Evolutionary conservation across 495 filamentous ascomycete species (phyloP), one percentile per base, ranked within the genome.

Genomic region (Monascus purpureus): DNA sequence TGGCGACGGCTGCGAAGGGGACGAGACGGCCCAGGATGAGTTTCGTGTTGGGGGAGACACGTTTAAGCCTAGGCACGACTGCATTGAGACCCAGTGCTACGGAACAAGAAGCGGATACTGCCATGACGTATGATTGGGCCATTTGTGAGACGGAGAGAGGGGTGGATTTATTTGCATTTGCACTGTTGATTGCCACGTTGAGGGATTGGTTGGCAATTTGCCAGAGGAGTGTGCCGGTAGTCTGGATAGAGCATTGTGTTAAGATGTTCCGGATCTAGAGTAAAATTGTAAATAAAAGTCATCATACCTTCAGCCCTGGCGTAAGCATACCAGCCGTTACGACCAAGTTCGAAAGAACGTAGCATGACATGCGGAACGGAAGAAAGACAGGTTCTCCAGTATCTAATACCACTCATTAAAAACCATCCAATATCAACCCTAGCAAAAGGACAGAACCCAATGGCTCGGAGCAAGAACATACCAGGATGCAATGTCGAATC

Each of bases 261-360:
- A 29, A 15, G 14, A n/a, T 5, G 12, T 11, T 28, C 12, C 25
- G 13, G 25, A 28, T 35, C n/a, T n/a, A n/a, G n/a, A n/a, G n/a
- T n/a, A n/a, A n/a, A n/a, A n/a, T n/a, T n/a, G n/a, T n/a, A n/a
- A n/a, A n/a, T n/a, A n/a, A n/a, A 35, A 17, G 8, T 37, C 8
- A 43, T 34, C 62, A 13, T 62, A 80, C 77, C 40, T 68, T 55
- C 16, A 90, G 67, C 5, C 80, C 78, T 0, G 90, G 90, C 14
- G 86, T 90, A 32, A 97, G 75, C 92, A 96, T 97, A 46, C 92
- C 90, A 3, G 77, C 92, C n/a, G 90, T 97, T 32, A 96, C 88
- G 28, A 96, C 67, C 45, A 97, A 61, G 52, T 96, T 96, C 33
- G 85, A 85, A 28, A 96, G 62, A 32, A 92, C 83, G 52, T 93